Base-by-base conservation (phyloP, 768 basidiomycete genomes). In the Mycena galopus region DNA sequence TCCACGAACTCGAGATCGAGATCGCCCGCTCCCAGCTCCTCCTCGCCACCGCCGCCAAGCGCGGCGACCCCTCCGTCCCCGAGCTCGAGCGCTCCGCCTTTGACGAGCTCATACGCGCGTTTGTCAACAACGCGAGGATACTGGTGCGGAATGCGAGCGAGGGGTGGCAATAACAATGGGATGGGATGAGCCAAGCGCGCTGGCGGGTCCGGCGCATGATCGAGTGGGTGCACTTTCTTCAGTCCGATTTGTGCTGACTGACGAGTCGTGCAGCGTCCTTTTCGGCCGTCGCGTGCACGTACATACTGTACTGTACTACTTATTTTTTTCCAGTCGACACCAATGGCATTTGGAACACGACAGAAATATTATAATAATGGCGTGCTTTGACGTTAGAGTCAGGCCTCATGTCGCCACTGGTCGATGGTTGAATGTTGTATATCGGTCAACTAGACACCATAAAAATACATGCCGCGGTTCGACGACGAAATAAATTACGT, bases 1-100 rank as follows among this genome's bases (percentile, higher is more conserved):
- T 92, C 8, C 95, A 97, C 79, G 97, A 99, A 80, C 86, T 99
- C 21, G 98, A 99, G 78, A 81, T 99, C 42, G 98, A 99, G 83
- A 87, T 94, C 66, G 87, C 92, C 2, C 88, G 95, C 35, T 86
- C 96, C 21, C 87, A 88, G 5, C 84, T 93, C 50, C 82, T 99
- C 19, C 81, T 97, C 21, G 86, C 90, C 9, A 89, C 93, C 16
- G 96, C 94, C 0, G 83, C 86, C 53, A 92, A 91, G 79, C 89
- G 94, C 21, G 87, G 87, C 14, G 92, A 94, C 69, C 86, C 86
- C 58, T 87, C 83, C 71, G 86, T 81, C 70, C 81, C 88, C 32
- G 92, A 93, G 79, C 83, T 83, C 76, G 95, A 94, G 77, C 88
- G 90, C 29, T 88, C 85, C 73, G 91, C 91, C 8, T 99, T 96